Evolutionary conservation across 345 rosid genomes (phyloP), one percentile per base, ranked within the genome.

Genomic region (Arabidopsis thaliana): DNA sequence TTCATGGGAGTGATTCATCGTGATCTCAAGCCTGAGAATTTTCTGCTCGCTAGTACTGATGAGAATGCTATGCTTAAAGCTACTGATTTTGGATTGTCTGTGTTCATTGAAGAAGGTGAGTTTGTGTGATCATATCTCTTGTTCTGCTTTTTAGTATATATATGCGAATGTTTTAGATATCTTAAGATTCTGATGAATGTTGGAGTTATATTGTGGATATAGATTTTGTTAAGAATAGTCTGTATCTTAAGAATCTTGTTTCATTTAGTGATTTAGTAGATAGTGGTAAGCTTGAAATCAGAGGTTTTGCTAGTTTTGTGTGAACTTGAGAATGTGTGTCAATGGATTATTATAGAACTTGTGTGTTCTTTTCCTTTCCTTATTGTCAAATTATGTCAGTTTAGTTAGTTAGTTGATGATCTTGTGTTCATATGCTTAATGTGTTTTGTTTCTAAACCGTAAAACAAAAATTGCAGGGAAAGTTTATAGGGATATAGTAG

Each of bases 1-100:
- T 88, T 93, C 34, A 88, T 93, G 94, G 97, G 97, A 11, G 93
- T 92, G 40, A 75, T 92, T 78, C 96, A 92, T 71, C 87, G 93
- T 38, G 93, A 92, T 78, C 92, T 92, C 22, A 92, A 92, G 85
- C 97, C 97, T 2, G 93, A 92, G 85, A 90, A 88, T 78, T 90
- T 92, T 86, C 83, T 92, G 85, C 72, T 92, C 14, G 66, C 91
- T 14, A 85, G 83, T 75, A 84, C 82, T 74, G 86, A 84, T 51
- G 85, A 80, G 45, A 81, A 72, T 10, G 89, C 93, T 50, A 84
- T 79, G 83, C 72, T 90, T 33, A 92, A 92, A 82, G 91, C 94
- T 38, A 90, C 93, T 32, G 97, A 90, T 79, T 92, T 90, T 71
- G 93, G 97, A 16, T 56, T 92, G 81, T 90, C 93, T 5, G 92